Evolutionary conservation across 352 stramenopile species (phyloP), one percentile per base, ranked within the genome.

Genomic region (Phytophthora ramorum): DNA sequence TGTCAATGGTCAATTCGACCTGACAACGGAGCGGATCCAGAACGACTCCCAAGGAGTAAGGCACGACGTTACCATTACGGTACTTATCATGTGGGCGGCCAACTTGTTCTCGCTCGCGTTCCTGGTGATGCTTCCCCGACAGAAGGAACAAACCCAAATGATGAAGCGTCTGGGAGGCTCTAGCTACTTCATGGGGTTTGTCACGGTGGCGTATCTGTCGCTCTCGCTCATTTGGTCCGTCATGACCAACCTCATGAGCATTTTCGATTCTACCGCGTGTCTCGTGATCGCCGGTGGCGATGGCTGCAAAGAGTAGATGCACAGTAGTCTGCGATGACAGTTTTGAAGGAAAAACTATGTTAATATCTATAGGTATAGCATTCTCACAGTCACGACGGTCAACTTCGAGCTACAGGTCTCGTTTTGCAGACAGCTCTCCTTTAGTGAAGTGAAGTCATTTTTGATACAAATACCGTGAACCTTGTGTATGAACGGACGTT

Each of bases 81-180:
- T 84, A 3, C 2, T 86, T 22, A 76, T 92, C 63, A 83, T 84
- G 73, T 89, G 82, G 60, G 54, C 22, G 40, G 41, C 77, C 60
- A 84, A 87, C 37, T 52, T 92, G 22, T 63, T 83, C 32, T 86
- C 79, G 38, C 64, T 90, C 10, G 46, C 49, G 19, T 87, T 81
- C 47, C 62, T 92, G 34, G 24, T 78, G 4, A 71, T 89, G 56
- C 74, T 92, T 40, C 83, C 83, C 28, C 77, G 77, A 3, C 83
- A 92, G 66, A 92, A 92, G 63, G 70, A 80, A 48, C 66, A 89
- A 59, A 81, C 81, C 1, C 83, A 89, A 62, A 62, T 78, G 40
- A 80, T 92, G 64, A 91, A 91, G 75, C 73, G 72, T 38, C 65
- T 81, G 32, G 83, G 80, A 16, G 79, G 79, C 45, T 88, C 72